Evolutionary conservation across 768 basidiomycete species (phyloP), one percentile per base, ranked within the genome.

Genomic region (Psilocybe subaeruginosa): DNA sequence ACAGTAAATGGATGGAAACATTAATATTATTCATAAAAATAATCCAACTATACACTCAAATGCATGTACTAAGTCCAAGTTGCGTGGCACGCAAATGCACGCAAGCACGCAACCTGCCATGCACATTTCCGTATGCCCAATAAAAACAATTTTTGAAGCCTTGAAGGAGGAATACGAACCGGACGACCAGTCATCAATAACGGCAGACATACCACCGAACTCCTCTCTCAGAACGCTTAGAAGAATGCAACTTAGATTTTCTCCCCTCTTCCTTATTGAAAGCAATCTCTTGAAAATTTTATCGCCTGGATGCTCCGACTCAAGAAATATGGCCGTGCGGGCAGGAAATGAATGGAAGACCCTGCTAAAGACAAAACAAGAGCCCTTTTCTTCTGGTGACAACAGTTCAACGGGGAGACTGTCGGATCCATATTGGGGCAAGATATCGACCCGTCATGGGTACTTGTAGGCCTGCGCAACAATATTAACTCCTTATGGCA

Each of bases 401-500:
- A 17, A 0, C 30, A 9, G 14, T 23, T 30, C 43, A 37, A 41
- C 39, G 48, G 55, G 59, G 35, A 55, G 66, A 56, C 39, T 57
- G 45, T 73, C 73, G 2, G 70, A 43, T 65, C 66, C 31, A 57
- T 64, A 11, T 37, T 69, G n/a, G 65, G 65, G 45, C 71, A 46
- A 51, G 74, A 71, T 58, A 74, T 77, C n/a, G 82, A 88, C 53
- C 82, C 84, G 1, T 82, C 82, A 0, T 69, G 77, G 2, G 77
- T 87, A 0, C 74, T 90, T 0, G 78, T 77, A 4, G 82, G 82
- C 0, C 82, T 83, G 59, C 77, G 77, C 12, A 80, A 84, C n/a
- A 88, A 90, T 62, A 87, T 91, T 35, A 71, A 85, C 9, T 66
- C 76, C 8, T 71, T 91, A 3, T 92, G 91, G 91, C 77, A 79